Percentiles rank a stretch among this genome's conserved stretches.
These are phyloP conservation scores for Ceratocystis lukuohia DNA, from an alignment of 2,329 filamentous ascomycete genomes.

Conservation along the genomic window DNA sequence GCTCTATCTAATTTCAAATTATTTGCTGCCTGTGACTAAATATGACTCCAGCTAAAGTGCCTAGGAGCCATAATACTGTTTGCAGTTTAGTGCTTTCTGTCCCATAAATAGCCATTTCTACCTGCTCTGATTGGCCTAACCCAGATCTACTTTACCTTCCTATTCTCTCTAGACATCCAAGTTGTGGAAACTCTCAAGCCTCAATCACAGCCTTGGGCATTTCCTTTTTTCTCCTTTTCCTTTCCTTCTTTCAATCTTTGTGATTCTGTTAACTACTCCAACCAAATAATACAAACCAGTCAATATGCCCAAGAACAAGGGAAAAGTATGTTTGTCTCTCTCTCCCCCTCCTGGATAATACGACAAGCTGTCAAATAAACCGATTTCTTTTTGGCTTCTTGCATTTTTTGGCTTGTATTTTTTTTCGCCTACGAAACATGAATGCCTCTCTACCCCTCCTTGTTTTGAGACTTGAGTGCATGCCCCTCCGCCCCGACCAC, in stretches of 20 bases:
- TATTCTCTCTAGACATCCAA: neutral
- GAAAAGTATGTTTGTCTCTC: constrained; percentile 57
- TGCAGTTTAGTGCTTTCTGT: neutral
- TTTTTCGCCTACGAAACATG: neutral
- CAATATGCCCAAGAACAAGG: constrained; percentile 97
- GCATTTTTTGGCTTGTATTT: constrained; percentile 6
- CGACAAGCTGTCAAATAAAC: neutral
- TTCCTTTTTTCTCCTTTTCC: neutral
- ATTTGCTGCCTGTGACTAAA: neutral
- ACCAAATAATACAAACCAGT: constrained; percentile 10
- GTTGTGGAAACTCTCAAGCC: constrained; percentile 11
- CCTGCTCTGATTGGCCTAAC: neutral
- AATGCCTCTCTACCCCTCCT: constrained; percentile 9
- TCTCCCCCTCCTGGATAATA: neutral
- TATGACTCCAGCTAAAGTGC: neutral
- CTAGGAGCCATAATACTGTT: neutral
- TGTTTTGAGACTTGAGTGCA: neutral
- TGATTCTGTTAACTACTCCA: neutral
- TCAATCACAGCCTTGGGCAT: neutral
- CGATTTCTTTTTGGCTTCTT: neutral
- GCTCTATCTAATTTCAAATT: neutral
- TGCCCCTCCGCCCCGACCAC: neutral
- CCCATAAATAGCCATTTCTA: neutral
- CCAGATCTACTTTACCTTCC: neutral
- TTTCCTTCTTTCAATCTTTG: neutral